Evolutionary conservation across 768 basidiomycete genomes (phyloP), one percentile per base, ranked within the genome.

Genomic region (Lactifluus volemus): DNA sequence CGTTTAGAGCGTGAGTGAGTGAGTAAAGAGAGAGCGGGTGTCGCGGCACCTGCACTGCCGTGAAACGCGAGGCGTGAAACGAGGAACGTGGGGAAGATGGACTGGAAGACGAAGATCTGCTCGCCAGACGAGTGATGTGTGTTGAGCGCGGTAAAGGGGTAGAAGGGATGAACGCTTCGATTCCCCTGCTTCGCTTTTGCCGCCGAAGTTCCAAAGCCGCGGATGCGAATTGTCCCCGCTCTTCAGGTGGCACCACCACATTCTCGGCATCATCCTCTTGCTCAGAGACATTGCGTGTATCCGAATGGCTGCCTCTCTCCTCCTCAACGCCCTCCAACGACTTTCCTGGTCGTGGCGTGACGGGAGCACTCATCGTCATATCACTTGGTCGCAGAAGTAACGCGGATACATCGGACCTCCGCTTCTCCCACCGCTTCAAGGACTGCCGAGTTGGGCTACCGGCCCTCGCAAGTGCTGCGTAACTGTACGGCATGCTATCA

Each of bases 11-110:
- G 17, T 79, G 75, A 38, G 79, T 78, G 10, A 92, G 72, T 0
- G 87, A 79, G 15, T 83, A 81, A 5, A 86, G 74, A 5, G 86
- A 88, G 1, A 89, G 72, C 0, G 86, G 85, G 68, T 89, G 86
- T 10, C 86, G 79, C 1, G 73, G 70, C 10, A 81, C 73, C 55
- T 84, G 82, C 55, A 86, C 74, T 6, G 77, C 74, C 5, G 88
- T 89, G 55, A 87, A 85, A 38, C 80, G 81, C 11, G 88, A 84
- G 1, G 82, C 68, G 29, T 74, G 70, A 39, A 10, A 65, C 10
- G 62, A 70, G n/a, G 19, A 47, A 56, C 61, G 58, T 17, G 58
- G 60, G 34, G 69, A 50, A 58, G 67, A 14, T 64, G 36, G 68
- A 25, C 1, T 58, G n/a, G 12, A 14, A 41, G 51, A 65, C 58